Percentiles rank a stretch among this genome's conserved stretches.
phyloP scores from a whole-genome alignment of 345 rosid species.

The Citrus trifoliata region DNA sequence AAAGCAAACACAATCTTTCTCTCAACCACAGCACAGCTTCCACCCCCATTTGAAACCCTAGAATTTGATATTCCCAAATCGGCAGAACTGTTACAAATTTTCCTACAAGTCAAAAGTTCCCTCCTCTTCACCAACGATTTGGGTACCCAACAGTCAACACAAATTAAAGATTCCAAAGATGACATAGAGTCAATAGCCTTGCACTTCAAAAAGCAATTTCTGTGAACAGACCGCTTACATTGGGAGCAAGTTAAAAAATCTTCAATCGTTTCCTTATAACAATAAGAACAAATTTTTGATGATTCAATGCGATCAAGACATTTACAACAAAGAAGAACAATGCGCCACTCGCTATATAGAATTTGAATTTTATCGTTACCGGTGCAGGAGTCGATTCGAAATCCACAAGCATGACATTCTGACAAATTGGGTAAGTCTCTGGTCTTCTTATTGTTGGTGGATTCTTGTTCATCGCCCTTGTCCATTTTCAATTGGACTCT shows the following conservation, averaged over 20 bases:
- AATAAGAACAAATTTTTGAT: slow-evolving; percentile 47
- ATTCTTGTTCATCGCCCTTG: background rate
- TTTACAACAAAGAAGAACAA: slow-evolving; percentile 42
- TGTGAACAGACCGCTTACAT: slow-evolving; percentile 39
- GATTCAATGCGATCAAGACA: slow-evolving; percentile 36
- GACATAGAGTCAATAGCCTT: slow-evolving; percentile 38
- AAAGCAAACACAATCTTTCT: slow-evolving; percentile 22
- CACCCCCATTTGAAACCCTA: slow-evolving; percentile 14
- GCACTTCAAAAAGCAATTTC: slow-evolving; percentile 31
- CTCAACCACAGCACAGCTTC: slow-evolving; percentile 5
- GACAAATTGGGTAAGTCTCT: slow-evolving; percentile 51
- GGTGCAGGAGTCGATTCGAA: slow-evolving; percentile 33
- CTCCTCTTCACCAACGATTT: slow-evolving; percentile 23
- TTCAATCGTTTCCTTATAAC: slow-evolving; percentile 29
- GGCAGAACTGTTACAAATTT: background rate
- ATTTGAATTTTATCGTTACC: slow-evolving; percentile 36
- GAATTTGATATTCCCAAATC: background rate
- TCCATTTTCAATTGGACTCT: background rate
- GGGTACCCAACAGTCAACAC: slow-evolving; percentile 70
- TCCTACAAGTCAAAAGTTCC: slow-evolving; percentile 9
- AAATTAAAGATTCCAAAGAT: slow-evolving; percentile 34
- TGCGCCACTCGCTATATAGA: slow-evolving; percentile 58
- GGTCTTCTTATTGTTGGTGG: slow-evolving; percentile 29
- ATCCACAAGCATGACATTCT: slow-evolving; percentile 59
- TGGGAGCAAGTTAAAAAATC: slow-evolving; percentile 29